phyloP scores from a whole-genome alignment of 73 alveolate genomes.

The Uronychia setigera region DNA sequence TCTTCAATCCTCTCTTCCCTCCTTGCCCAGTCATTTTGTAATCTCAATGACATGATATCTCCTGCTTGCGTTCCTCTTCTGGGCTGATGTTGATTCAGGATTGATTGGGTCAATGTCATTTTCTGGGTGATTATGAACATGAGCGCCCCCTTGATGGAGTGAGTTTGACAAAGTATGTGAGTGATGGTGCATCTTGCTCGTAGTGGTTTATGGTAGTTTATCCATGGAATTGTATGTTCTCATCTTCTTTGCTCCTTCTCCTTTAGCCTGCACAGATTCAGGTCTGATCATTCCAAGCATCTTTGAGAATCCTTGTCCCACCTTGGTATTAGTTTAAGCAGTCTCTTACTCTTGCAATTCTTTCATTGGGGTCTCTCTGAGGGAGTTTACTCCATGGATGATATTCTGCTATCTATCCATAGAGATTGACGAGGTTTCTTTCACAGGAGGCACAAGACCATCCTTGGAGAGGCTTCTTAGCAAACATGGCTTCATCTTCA shows the following conservation, averaged over 20 bases:
- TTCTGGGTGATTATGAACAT: no score
- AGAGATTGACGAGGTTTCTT: conserved; percentile 71
- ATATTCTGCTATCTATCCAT: conserved; percentile 67
- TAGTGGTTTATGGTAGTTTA: not conserved
- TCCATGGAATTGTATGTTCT: not conserved
- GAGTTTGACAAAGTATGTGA: not conserved
- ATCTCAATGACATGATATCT: no score
- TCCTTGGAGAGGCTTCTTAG: conserved; percentile 79
- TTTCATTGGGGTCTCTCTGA: conserved; percentile 80
- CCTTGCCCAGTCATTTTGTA: no score
- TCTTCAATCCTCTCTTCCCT: no score
- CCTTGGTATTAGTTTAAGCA: not conserved
- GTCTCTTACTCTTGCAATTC: conserved; percentile 54
- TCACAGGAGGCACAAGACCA: conserved; percentile 86
- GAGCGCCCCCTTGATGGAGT: no score
- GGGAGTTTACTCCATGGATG: conserved; percentile 81
- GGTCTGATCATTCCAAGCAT: conserved; percentile 19
- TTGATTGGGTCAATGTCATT: no score
- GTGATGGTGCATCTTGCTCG: not conserved
- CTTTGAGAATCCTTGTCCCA: conserved; percentile 42
- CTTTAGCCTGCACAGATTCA: conserved; percentile 2
- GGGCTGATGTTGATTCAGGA: no score
- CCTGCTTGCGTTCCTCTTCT: no score
- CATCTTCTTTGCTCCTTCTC: not conserved
- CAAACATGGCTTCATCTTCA: conserved; percentile 74